Percentiles rank a stretch among this genome's conserved stretches.
phyloP scores from a whole-genome alignment of 768 basidiomycete species.

The Xerocomus spinulosus region DNA sequence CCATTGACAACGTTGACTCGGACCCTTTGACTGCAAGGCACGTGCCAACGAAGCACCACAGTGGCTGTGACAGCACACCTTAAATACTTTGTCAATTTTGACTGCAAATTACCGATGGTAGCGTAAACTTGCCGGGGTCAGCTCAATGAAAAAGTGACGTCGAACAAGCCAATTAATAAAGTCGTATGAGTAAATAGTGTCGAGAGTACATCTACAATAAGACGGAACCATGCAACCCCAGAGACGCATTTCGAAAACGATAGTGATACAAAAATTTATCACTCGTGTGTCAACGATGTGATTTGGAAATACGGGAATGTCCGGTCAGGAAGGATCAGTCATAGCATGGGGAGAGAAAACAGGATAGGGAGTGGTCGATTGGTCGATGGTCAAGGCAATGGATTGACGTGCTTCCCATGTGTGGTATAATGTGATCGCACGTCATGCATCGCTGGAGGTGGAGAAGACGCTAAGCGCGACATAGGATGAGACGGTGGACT shows the following conservation, averaged over 20 bases:
- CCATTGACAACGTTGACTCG: constrained; percentile 8
- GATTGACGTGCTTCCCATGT: constrained; percentile 46
- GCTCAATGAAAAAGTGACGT: constrained; percentile 15
- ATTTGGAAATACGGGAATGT: constrained; percentile 29
- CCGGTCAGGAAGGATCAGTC: constrained; percentile 21
- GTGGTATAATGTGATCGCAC: constrained; percentile 36
- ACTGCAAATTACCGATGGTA: constrained; percentile 22
- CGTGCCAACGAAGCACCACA: constrained; percentile 13
- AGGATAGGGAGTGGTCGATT: constrained; percentile 11
- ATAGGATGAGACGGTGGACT: constrained; percentile 39
- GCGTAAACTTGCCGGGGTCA: constrained; percentile 21
- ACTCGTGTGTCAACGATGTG: constrained; percentile 19
- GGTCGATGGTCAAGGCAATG: constrained; percentile 38
- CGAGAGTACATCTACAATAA: constrained; percentile 32
- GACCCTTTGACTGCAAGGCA: constrained; percentile 18
- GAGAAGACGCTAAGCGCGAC: constrained; percentile 43
- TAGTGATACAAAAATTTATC: constrained; percentile 33
- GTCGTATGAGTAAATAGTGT: constrained; percentile 31
- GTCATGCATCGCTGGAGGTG: constrained; percentile 34
- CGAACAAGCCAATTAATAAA: constrained; percentile 25
- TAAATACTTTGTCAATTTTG: constrained; percentile 26
- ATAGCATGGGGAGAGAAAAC: constrained; percentile 16
- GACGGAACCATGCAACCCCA: constrained; percentile 20
- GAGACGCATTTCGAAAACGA: constrained; percentile 20
- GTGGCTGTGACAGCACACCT: constrained; percentile 32